Conservation (phyloP, 768 basidiomycete species). For the Xerocomellus amylosporus region DNA sequence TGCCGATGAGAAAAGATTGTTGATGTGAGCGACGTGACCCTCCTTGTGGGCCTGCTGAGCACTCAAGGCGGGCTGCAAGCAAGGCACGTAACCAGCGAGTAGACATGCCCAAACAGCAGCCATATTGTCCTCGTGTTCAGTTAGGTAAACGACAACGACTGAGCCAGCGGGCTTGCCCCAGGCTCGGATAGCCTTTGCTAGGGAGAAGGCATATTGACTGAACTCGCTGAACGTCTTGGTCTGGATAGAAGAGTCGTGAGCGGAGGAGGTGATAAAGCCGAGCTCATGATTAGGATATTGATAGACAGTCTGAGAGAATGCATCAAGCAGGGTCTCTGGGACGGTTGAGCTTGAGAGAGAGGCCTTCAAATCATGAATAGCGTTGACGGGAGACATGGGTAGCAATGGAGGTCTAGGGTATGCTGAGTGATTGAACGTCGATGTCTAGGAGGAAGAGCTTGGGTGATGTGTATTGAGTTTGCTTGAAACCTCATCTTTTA, state of each 20-base stretch:
- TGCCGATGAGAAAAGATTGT: constrained; percentile 29
- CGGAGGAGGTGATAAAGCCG: constrained; percentile 28
- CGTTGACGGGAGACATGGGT: constrained; percentile 15
- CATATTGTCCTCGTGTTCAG: constrained; percentile 35
- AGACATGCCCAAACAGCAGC: constrained; percentile 32
- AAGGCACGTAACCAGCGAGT: constrained; percentile 31
- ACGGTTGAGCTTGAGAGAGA: constrained; percentile 6
- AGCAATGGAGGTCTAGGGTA: neutral
- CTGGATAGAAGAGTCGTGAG: constrained; percentile 29
- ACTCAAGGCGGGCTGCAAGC: constrained; percentile 33
- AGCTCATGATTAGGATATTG: constrained; percentile 27
- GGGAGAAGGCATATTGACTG: constrained; percentile 11
- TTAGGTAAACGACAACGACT: constrained; percentile 28
- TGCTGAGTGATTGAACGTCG: neutral
- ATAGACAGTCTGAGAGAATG: constrained; percentile 19
- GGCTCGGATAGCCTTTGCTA: constrained; percentile 20
- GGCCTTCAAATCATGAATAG: constrained; percentile 11
- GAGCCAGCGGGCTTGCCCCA: constrained; percentile 29
- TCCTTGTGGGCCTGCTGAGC: constrained; percentile 34
- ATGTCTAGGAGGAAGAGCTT: neutral
- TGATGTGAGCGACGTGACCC: constrained; percentile 29
- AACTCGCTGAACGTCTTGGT: constrained; percentile 26
- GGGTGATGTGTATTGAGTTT: constrained; percentile 1
- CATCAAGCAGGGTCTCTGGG: constrained; percentile 22
- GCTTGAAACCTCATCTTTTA: constrained; percentile 18